These are phyloP conservation scores for Acorus gramineus DNA, from an alignment of 106 monocot genomes.

Conservation along the genomic window DNA sequence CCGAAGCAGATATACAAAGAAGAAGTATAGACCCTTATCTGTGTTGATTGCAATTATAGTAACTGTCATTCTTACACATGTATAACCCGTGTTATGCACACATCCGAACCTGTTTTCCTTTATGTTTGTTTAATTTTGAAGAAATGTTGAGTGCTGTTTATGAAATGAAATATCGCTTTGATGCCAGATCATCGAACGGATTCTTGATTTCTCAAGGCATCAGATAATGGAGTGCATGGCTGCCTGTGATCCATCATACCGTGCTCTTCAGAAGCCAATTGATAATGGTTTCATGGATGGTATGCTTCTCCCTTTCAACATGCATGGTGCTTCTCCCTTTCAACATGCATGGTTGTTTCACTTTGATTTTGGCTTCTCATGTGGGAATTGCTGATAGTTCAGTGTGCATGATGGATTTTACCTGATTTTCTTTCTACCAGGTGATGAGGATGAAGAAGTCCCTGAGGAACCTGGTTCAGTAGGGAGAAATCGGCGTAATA, in stretches of 20 bases:
- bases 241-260: slow-evolving; percentile 60
- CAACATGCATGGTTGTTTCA: not conserved
- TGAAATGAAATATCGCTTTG: not conserved
- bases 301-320: slow-evolving; percentile 11
- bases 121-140: not conserved
- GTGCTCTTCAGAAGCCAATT: slow-evolving; percentile 48
- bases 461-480: slow-evolving; percentile 40
- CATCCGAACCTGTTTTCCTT: not conserved
- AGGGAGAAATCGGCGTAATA: slow-evolving; percentile 57
- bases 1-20: slow-evolving; percentile 96
- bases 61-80: no score
- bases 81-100: no score
- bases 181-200: slow-evolving; percentile 81
- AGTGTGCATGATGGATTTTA: not conserved
- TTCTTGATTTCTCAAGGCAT: slow-evolving; percentile 84
- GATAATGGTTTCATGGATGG: slow-evolving; percentile 61
- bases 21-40: slow-evolving; percentile 50
- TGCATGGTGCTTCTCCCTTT: not conserved
- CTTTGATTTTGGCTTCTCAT: slow-evolving; percentile 1
- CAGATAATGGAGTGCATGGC: slow-evolving; percentile 73
- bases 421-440: slow-evolving; percentile 16
- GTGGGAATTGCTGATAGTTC: no score
- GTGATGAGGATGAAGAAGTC: slow-evolving; percentile 72
- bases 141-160: not conserved
- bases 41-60: not conserved